Evolutionary conservation across 1,284 basidiomycete species (phyloP).

Genomic region (Cystobasidium slooffiae): DNA sequence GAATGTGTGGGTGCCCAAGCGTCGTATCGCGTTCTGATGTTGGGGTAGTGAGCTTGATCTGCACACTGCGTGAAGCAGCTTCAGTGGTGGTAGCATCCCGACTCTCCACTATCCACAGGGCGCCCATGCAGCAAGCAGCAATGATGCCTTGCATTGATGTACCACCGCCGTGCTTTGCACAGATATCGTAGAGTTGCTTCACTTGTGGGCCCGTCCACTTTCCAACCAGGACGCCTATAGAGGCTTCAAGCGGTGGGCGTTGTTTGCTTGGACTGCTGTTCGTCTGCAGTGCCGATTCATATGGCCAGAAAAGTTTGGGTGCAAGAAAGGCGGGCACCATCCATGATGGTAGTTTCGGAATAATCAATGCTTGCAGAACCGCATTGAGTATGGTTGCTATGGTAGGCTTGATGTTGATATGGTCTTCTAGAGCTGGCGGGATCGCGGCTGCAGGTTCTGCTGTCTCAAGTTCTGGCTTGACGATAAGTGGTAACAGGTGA

Average conservation of each 20-base stretch:
- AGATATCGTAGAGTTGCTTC: background rate
- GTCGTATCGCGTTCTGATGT: conserved; percentile 16
- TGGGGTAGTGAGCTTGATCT: conserved; percentile 23
- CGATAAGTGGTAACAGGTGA: background rate
- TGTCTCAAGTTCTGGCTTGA: background rate
- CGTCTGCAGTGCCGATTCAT: background rate
- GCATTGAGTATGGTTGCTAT: background rate
- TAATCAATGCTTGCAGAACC: conserved; percentile 7
- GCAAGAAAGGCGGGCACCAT: conserved; percentile 17
- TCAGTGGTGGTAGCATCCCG: background rate
- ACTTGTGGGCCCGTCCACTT: background rate
- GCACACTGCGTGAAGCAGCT: background rate
- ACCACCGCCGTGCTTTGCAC: background rate
- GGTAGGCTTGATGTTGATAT: conserved; percentile 15
- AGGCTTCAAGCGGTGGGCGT: conserved; percentile 8
- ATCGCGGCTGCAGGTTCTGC: background rate
- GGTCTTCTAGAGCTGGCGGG: conserved; percentile 20
- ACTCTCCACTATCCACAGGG: conserved; percentile 11
- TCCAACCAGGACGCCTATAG: conserved; percentile 1
- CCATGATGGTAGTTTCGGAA: conserved; percentile 14
- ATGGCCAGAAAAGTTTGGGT: conserved; percentile 5
- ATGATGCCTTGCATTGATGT: conserved; percentile 13
- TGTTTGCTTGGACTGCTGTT: background rate
- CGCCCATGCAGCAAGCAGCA: conserved; percentile 6
- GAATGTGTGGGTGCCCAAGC: conserved; percentile 9